A percentile compares a stretch with the other conserved stretches of the same genome.
Conservation (phyloP, 176 grass and related monocot species). For the Tuctoria greenei region DNA sequence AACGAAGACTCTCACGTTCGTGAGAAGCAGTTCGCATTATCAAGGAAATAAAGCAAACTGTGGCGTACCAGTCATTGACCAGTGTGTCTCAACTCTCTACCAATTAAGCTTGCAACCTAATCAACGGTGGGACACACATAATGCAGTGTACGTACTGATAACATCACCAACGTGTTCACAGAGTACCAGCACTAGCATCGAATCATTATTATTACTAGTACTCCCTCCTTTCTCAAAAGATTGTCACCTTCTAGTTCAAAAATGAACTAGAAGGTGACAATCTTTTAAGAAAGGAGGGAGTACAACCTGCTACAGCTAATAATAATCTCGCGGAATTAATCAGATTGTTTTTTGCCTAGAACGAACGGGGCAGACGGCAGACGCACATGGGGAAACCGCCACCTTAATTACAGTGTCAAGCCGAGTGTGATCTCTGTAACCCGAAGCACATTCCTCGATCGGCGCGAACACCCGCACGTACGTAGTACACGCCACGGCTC, state of each 20-base stretch:
- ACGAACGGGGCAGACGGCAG: constrained; percentile 16
- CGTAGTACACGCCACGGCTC: too few species aligned
- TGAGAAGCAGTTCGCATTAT: too few species aligned
- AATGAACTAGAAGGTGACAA: too few species aligned
- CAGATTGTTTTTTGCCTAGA: constrained; percentile 22
- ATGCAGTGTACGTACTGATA: not conserved
- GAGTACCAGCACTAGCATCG: not conserved
- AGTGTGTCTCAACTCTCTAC: not conserved
- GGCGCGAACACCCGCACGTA: not conserved
- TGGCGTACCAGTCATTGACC: not conserved
- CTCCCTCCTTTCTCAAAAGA: too few species aligned
- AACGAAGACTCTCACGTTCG: too few species aligned
- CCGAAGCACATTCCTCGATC: constrained; percentile 30
- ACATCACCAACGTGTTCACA: not conserved
- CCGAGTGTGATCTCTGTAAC: constrained; percentile 14
- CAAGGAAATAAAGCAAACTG: not conserved
- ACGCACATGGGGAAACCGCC: not conserved
- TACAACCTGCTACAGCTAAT: not conserved
- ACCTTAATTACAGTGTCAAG: constrained; percentile 45
- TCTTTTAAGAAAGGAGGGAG: too few species aligned
- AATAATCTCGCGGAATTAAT: not conserved
- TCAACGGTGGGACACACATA: constrained; percentile 6
- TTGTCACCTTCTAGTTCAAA: too few species aligned
- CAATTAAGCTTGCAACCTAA: constrained; percentile 9
- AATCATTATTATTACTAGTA: not conserved